Evolutionary conservation across 805 yeast species (phyloP).

Genomic region (Candida verbasci): DNA sequence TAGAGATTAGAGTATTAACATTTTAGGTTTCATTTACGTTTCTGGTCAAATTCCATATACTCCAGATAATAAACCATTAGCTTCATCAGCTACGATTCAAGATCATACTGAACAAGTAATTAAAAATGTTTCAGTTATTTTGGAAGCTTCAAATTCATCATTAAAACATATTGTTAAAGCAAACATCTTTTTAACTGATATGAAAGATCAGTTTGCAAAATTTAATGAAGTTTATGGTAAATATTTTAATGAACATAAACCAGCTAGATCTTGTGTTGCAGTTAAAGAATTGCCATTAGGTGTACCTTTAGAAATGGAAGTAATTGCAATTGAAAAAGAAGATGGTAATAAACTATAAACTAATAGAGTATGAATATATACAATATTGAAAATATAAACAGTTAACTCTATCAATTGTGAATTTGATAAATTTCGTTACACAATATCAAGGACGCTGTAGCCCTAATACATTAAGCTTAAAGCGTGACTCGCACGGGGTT

Average conservation of each 20-base stretch:
- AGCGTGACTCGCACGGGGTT: slow-evolving; percentile 1
- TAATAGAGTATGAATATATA: too few relatives aligned
- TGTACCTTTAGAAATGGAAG: slow-evolving; percentile 86
- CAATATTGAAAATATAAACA: background rate
- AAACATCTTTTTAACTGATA: slow-evolving; percentile 87
- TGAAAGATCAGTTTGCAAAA: slow-evolving; percentile 69
- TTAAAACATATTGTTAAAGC: slow-evolving; percentile 83
- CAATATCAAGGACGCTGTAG: too few relatives aligned
- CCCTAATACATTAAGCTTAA: background rate
- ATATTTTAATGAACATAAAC: slow-evolving; percentile 74
- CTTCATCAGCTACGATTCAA: slow-evolving; percentile 59
- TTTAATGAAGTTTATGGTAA: slow-evolving; percentile 82
- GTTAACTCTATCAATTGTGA: too few relatives aligned
- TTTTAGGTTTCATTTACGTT: slow-evolving; percentile 71
- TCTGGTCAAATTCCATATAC: slow-evolving; percentile 96
- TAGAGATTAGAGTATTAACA: too few relatives aligned
- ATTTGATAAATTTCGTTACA: too few relatives aligned
- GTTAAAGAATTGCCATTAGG: slow-evolving; percentile 88
- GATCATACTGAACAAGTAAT: slow-evolving; percentile 76
- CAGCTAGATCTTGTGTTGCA: slow-evolving; percentile 98
- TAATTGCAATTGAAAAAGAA: slow-evolving; percentile 69
- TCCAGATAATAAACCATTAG: slow-evolving; percentile 72
- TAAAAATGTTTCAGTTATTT: slow-evolving; percentile 63
- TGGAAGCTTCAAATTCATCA: slow-evolving; percentile 81
- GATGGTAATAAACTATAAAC: slow-evolving; percentile 16